These are phyloP conservation scores for Peniophora sp. DNA, from an alignment of 1,284 basidiomycete genomes.

Conservation along the genomic window DNA sequence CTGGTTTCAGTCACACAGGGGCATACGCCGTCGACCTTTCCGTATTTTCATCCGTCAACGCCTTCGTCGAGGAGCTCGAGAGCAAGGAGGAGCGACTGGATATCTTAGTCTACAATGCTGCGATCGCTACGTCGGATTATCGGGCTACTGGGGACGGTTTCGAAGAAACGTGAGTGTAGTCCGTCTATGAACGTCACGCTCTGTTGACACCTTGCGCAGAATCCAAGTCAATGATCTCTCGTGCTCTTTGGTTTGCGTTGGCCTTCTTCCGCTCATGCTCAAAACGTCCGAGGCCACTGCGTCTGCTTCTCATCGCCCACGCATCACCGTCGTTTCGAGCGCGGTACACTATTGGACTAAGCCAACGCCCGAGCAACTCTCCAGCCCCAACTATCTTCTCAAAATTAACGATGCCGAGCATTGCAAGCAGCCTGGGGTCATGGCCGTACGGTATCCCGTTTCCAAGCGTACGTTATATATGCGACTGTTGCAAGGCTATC, in stretches of 20 bases:
- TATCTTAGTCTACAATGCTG: constrained; percentile 24
- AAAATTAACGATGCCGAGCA: constrained; percentile 20
- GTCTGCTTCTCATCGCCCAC: constrained; percentile 10
- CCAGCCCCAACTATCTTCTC: constrained; percentile 19
- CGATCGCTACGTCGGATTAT: constrained; percentile 10
- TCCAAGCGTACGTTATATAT: neutral
- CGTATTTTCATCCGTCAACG: constrained; percentile 16
- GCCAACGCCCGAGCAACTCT: constrained; percentile 5
- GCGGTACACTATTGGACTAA: constrained; percentile 15
- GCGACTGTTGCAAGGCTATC: neutral
- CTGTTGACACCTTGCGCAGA: constrained; percentile 15
- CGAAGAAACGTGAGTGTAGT: constrained; percentile 20
- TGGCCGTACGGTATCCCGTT: neutral
- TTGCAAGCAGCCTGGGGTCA: constrained; percentile 11
- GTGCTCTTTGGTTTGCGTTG: constrained; percentile 27
- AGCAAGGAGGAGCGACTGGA: constrained; percentile 19
- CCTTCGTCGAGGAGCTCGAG: constrained; percentile 19
- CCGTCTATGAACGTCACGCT: no score
- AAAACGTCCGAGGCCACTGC: constrained; percentile 20
- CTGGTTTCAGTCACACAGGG: constrained; percentile 15
- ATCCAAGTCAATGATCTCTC: constrained; percentile 36
- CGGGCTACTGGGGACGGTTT: constrained; percentile 18
- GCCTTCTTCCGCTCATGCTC: constrained; percentile 32
- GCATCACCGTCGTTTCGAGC: constrained; percentile 20
- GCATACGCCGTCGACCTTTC: constrained; percentile 19